phyloP scores from a whole-genome alignment of 305 asterid species.

The Ajuga reptans region DNA sequence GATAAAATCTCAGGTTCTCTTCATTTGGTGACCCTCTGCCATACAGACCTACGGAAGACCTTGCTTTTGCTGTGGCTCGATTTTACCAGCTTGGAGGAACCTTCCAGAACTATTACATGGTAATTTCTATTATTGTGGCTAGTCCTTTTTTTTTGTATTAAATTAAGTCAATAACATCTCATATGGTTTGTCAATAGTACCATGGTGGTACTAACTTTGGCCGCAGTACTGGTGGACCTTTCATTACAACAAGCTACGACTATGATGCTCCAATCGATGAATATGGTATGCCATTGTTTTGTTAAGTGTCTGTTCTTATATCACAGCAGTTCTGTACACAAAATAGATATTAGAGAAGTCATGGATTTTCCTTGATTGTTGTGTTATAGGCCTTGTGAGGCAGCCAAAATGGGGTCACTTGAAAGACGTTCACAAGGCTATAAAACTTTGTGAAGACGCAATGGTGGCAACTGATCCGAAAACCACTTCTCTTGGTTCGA shows the following conservation, averaged over 20 bases:
- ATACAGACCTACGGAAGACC: constrained; percentile 79
- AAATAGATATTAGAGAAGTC: background rate
- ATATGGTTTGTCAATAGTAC: constrained; percentile 39
- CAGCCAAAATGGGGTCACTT: constrained; percentile 98
- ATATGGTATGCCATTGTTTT: constrained; percentile 47
- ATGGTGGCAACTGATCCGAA: constrained; percentile 75
- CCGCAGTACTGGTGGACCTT: constrained; percentile 81
- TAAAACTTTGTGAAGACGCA: constrained; percentile 90
- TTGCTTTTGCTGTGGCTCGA: constrained; percentile 90
- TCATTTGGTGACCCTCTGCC: constrained; percentile 75
- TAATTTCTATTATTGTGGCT: constrained; percentile 20
- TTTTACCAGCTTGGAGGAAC: constrained; percentile 97
- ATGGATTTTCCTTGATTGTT: background rate
- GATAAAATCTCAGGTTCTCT: constrained; percentile 55
- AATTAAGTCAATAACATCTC: background rate
- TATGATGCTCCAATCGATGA: constrained; percentile 98
- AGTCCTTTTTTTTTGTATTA: background rate
- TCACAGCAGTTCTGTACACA: background rate
- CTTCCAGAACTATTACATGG: constrained; percentile 96
- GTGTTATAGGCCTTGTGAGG: constrained; percentile 51
- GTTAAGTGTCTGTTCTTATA: background rate
- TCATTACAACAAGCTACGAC: constrained; percentile 79
- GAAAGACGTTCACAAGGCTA: constrained; percentile 82
- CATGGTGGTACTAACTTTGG: constrained; percentile 99
- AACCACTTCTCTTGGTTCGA: constrained; percentile 66